Evolutionary conservation across 495 filamentous ascomycete species (phyloP).

Genomic region (Trichocladium antarcticum): DNA sequence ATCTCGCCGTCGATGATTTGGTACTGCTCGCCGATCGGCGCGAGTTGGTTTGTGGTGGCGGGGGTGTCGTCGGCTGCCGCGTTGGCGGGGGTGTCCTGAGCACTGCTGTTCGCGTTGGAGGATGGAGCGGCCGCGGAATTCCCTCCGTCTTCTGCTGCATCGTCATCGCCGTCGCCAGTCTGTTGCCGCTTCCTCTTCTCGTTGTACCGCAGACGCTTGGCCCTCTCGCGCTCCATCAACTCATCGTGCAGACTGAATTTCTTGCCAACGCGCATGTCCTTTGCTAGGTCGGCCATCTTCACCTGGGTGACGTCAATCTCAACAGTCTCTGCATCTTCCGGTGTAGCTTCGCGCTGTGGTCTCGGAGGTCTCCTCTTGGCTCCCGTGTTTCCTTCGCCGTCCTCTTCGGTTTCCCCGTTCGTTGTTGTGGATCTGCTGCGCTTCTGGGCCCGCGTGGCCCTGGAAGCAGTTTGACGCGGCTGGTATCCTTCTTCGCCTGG

Average conservation of each 20-base stretch:
- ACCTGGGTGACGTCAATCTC: conserved; percentile 57
- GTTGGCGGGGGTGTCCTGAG: background rate
- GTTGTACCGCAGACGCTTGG: conserved; percentile 31
- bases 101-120: background rate
- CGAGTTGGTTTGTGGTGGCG: background rate
- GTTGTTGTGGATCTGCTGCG: background rate
- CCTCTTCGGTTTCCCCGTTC: conserved; percentile 12
- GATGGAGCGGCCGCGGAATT: conserved; percentile 1
- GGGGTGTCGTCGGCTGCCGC: conserved; percentile 1
- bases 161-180: conserved; percentile 10
- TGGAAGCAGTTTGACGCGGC: background rate
- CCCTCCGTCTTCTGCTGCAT: background rate
- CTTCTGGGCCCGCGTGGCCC: background rate
- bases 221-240: conserved; percentile 38
- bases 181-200: conserved; percentile 24
- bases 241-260: conserved; percentile 60
- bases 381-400: conserved; percentile 5
- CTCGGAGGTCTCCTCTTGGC: conserved; percentile 12
- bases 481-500: conserved; percentile 9
- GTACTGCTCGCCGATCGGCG: conserved; percentile 21
- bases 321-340: conserved; percentile 63
- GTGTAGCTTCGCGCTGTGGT: conserved; percentile 44
- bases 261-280: conserved; percentile 64
- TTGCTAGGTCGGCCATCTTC: conserved; percentile 76
- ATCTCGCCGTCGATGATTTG: conserved; percentile 75